A percentile compares a stretch with the other conserved stretches of the same genome.
phyloP scores from a whole-genome alignment of 495 filamentous ascomycete genomes.

The Evansstolkia leycettana region DNA sequence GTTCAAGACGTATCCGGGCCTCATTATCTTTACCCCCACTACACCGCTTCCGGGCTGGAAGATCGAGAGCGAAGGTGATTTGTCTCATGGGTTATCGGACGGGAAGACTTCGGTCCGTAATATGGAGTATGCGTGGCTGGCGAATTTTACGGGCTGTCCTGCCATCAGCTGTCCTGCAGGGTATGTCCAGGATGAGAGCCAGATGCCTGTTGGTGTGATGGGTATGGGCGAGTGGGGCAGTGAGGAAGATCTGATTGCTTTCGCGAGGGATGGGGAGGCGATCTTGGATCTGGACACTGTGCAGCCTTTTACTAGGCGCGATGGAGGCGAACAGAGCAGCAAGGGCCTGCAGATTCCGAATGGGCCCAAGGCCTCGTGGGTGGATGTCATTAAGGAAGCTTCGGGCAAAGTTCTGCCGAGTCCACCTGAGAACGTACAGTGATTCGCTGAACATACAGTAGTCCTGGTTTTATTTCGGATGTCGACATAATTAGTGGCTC shows the following conservation, averaged over 20 bases:
- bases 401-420: not conserved
- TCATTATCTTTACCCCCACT: conserved; percentile 73
- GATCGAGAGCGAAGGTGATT: conserved; percentile 39
- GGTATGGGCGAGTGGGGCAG: conserved; percentile 81
- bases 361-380: conserved; percentile 17
- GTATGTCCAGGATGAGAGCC: conserved; percentile 41
- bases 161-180: conserved; percentile 69
- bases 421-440: too few species aligned
- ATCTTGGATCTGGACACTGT: conserved; percentile 19
- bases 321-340: not conserved
- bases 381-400: conserved; percentile 23
- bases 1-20: conserved; percentile 57
- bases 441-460: too few species aligned
- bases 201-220: conserved; percentile 73
- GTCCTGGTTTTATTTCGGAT: too few species aligned
- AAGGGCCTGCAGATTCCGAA: conserved; percentile 15
- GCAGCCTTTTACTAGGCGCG: not conserved
- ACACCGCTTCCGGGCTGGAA: conserved; percentile 67
- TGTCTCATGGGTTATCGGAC: conserved; percentile 59
- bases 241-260: conserved; percentile 67
- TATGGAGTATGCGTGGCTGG: conserved; percentile 84
- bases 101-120: conserved; percentile 57
- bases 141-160: conserved; percentile 74
- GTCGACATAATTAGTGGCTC: too few species aligned
- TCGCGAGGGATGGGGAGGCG: conserved; percentile 58